Conservation (phyloP, 192 early-diverging fungal species). For the Oehlia diaphana region DNA sequence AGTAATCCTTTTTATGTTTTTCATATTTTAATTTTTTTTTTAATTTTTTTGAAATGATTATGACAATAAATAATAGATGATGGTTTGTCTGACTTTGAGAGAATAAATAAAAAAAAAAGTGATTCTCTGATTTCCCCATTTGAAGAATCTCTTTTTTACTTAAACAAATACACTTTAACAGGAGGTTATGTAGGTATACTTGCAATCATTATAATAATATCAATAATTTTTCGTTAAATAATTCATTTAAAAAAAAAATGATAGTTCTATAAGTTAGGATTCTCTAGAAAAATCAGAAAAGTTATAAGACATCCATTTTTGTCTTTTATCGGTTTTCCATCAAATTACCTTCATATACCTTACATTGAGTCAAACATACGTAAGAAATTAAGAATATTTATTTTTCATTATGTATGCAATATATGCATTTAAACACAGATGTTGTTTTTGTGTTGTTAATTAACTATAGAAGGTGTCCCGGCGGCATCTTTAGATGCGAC, state of each 20-base stretch:
- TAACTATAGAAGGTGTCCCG: not conserved
- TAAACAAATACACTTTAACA: not conserved
- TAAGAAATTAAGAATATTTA: not conserved
- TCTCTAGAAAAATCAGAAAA: slow-evolving; percentile 1
- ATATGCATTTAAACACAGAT: not conserved
- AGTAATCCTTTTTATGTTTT: not conserved
- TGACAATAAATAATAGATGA: not conserved
- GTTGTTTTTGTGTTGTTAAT: not conserved
- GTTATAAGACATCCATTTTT: not conserved
- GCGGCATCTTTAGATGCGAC: not conserved
- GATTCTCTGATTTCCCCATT: not conserved
- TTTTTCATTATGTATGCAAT: no score
- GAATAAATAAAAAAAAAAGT: no score
- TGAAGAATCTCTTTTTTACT: not conserved
- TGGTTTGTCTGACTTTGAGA: no score
- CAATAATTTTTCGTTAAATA: no score
- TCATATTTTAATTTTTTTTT: no score
- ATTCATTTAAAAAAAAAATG: not conserved
- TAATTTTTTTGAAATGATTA: no score
- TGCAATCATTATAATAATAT: not conserved
- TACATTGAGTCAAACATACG: not conserved
- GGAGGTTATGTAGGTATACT: not conserved
- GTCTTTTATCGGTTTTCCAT: not conserved
- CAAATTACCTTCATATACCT: not conserved
- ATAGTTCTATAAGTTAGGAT: not conserved